Conservation (phyloP, 2,329 filamentous ascomycete genomes). For the Aspergillus piperis region DNA sequence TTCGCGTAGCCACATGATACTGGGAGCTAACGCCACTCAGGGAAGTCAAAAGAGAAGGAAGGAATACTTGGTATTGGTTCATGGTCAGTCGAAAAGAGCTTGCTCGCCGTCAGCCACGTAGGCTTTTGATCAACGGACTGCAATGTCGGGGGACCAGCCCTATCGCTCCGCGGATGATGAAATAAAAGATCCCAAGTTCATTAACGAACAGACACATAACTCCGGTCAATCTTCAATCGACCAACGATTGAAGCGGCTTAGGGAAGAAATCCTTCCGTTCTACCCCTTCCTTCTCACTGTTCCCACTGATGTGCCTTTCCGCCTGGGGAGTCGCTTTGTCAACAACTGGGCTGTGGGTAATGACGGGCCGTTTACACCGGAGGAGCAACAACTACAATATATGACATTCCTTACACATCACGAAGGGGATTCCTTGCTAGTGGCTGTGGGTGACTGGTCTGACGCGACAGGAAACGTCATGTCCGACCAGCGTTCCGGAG, state of each 20-base stretch:
- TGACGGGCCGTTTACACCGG: constrained; percentile 55
- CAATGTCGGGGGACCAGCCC: constrained; percentile 43
- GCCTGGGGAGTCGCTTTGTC: constrained; percentile 43
- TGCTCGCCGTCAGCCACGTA: constrained; percentile 6
- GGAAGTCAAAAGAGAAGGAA: constrained; percentile 1
- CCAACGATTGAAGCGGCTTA: constrained; percentile 42
- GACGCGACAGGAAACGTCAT: constrained; percentile 51
- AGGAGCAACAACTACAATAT: constrained; percentile 63
- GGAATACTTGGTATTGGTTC: not conserved
- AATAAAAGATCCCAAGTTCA: constrained; percentile 26
- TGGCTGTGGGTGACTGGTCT: constrained; percentile 57
- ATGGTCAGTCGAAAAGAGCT: not conserved
- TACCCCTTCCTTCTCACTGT: constrained; percentile 51
- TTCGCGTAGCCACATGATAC: not conserved
- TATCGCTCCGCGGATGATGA: constrained; percentile 31
- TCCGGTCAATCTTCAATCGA: constrained; percentile 35
- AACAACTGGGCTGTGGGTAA: constrained; percentile 51
- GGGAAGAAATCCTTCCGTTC: constrained; percentile 45
- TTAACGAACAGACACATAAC: constrained; percentile 22
- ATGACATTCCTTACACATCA: constrained; percentile 63
- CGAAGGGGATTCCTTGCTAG: constrained; percentile 54
- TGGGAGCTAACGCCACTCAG: not conserved
- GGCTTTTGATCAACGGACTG: constrained; percentile 27
- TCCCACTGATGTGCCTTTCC: constrained; percentile 50
- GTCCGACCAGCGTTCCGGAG: constrained; percentile 43